These are phyloP conservation scores for Phytophthora kernoviae DNA, from an alignment of 352 stramenopile genomes.

Conservation along the genomic window DNA sequence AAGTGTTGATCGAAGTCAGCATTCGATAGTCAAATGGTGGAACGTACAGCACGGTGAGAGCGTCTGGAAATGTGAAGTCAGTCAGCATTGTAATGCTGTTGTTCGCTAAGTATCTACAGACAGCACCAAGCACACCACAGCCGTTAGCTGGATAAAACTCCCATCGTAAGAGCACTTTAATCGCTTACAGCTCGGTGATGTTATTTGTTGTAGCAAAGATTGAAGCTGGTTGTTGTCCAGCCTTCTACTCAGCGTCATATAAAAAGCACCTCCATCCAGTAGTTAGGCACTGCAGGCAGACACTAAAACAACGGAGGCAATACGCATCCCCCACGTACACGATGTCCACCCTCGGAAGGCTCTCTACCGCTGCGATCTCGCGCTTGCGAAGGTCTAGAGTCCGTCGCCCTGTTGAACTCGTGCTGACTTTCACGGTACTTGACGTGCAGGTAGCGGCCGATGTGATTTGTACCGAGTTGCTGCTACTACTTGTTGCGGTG, in stretches of 20 bases:
- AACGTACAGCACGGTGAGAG: conserved; percentile 34
- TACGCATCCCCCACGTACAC: conserved; percentile 36
- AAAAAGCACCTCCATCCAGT: neutral
- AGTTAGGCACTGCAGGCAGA: neutral
- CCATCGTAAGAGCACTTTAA: neutral
- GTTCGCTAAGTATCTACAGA: conserved; percentile 32
- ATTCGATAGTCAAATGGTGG: neutral
- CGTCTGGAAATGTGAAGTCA: conserved; percentile 26
- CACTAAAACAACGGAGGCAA: neutral
- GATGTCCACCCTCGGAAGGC: conserved; percentile 19
- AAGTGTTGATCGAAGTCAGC: neutral
- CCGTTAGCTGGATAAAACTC: neutral
- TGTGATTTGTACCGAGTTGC: conserved; percentile 20
- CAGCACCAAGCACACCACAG: neutral
- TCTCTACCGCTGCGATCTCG: conserved; percentile 27
- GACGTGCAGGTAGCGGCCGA: conserved; percentile 21
- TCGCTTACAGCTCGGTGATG: conserved; percentile 28
- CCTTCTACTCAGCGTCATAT: conserved; percentile 17
- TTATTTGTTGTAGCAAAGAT: conserved; percentile 21
- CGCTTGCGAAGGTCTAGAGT: conserved; percentile 27
- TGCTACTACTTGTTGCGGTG: conserved; percentile 16
- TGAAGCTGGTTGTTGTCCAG: conserved; percentile 37
- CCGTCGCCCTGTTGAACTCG: conserved; percentile 1
- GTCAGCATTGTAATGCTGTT: conserved; percentile 35
- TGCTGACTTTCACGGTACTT: conserved; percentile 19